phyloP scores from a whole-genome alignment of 768 basidiomycete species.

The Pleurotus pulmonarius region DNA sequence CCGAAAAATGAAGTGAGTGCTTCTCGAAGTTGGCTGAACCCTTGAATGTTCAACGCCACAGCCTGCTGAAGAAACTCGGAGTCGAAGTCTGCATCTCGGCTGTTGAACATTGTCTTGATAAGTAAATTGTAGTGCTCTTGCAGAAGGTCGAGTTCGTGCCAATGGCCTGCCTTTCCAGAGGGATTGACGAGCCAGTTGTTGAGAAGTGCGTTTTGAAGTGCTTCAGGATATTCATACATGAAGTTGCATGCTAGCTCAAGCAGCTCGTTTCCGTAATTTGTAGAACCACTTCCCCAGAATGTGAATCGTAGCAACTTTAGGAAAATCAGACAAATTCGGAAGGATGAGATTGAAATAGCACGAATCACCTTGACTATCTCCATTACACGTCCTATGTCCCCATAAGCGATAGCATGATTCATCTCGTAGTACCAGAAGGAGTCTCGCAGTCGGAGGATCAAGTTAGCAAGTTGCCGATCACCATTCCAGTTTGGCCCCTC shows the following conservation, averaged over 20 bases:
- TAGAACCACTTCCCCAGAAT: constrained; percentile 15
- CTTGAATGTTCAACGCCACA: neutral
- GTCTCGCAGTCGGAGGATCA: constrained; percentile 17
- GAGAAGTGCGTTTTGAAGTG: constrained; percentile 3
- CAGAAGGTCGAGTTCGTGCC: constrained; percentile 14
- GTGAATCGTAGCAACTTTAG: constrained; percentile 12
- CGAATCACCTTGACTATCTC: constrained; percentile 22
- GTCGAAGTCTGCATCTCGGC: constrained; percentile 1
- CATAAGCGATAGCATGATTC: constrained; percentile 20
- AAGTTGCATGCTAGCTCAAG: constrained; percentile 17
- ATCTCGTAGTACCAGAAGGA: constrained; percentile 18
- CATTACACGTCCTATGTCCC: constrained; percentile 23
- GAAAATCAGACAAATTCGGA: neutral
- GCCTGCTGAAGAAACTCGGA: neutral
- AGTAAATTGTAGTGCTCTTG: constrained; percentile 16
- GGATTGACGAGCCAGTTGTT: constrained; percentile 17
- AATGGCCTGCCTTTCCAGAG: constrained; percentile 8
- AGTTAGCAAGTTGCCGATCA: constrained; percentile 19
- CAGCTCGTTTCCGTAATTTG: constrained; percentile 16
- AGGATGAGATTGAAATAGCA: neutral
- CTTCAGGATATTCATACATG: constrained; percentile 10
- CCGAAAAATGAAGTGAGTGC: neutral
- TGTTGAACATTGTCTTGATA: constrained; percentile 11
- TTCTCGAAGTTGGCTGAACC: neutral
- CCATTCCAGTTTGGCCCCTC: constrained; percentile 8